Evolutionary conservation across 108 stramenopile species (phyloP).

Genomic region (Schizochytrium sp.): DNA sequence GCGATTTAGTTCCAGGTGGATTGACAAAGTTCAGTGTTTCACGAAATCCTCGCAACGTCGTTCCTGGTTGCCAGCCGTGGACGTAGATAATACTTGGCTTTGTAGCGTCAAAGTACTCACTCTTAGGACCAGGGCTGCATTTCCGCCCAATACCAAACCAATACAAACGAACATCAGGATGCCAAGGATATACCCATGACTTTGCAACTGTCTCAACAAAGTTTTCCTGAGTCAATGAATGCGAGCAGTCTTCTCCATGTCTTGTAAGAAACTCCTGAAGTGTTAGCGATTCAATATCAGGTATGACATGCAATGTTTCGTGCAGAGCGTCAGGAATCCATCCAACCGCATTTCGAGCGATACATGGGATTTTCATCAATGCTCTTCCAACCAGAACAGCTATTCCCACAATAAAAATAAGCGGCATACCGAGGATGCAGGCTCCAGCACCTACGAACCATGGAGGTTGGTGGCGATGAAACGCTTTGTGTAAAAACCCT

Average conservation of each 20-base stretch:
- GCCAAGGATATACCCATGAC: conserved; percentile 5
- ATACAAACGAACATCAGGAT: neutral
- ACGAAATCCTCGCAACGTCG: conserved; percentile 6
- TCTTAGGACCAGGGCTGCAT: neutral
- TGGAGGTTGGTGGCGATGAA: neutral
- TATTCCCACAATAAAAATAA: neutral
- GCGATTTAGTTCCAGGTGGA: neutral
- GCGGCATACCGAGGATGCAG: neutral
- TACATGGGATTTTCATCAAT: neutral
- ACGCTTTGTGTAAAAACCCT: neutral
- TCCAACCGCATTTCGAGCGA: neutral
- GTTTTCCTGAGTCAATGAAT: neutral
- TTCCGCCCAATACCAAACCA: neutral
- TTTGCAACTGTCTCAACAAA: neutral
- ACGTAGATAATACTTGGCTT: neutral
- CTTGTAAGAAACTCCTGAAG: conserved; percentile 30
- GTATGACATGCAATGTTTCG: neutral
- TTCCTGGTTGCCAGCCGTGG: conserved; percentile 21
- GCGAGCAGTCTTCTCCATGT: neutral
- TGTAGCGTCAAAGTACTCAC: neutral
- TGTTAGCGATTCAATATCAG: neutral
- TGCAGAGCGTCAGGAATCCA: conserved; percentile 7
- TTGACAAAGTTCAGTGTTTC: conserved; percentile 18
- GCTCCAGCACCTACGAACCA: neutral
- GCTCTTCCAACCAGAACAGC: neutral